These are phyloP conservation scores for Dinochytrium kinnereticum DNA, from an alignment of 371 early-diverging fungal genomes.

Conservation along the genomic window DNA sequence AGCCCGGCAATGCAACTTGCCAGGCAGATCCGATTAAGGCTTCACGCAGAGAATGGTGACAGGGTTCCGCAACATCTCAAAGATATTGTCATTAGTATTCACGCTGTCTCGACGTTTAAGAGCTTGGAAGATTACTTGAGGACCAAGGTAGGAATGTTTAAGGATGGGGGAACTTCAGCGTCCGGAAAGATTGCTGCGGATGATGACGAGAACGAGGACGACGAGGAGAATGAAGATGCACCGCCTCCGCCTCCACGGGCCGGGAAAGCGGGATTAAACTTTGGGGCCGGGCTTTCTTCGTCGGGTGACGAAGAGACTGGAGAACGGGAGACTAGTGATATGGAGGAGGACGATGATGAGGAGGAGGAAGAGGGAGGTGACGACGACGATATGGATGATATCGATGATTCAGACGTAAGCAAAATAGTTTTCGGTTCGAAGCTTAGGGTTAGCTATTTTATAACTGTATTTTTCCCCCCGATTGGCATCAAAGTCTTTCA, in stretches of 20 bases:
- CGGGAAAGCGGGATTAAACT: too few relatives aligned
- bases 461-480: neutral
- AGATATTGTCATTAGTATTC: conserved; percentile 74
- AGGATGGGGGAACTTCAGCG: neutral
- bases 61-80: conserved; percentile 60
- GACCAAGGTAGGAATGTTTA: conserved; percentile 49
- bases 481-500: conserved; percentile 21
- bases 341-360: conserved; percentile 47
- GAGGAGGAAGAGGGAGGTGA: conserved; percentile 45
- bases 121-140: conserved; percentile 79
- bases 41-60: conserved; percentile 55
- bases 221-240: conserved; percentile 19
- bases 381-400: conserved; percentile 44
- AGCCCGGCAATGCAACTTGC: conserved; percentile 75
- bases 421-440: conserved; percentile 10
- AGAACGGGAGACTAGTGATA: conserved; percentile 32
- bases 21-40: conserved; percentile 71
- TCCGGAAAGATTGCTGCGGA: conserved; percentile 21
- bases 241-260: too few relatives aligned
- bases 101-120: conserved; percentile 83
- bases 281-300: too few relatives aligned
- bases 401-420: conserved; percentile 25
- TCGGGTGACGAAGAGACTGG: neutral
- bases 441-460: neutral
- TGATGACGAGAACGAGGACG: conserved; percentile 33